These are phyloP conservation scores for Andrographis paniculata DNA, from an alignment of 305 asterid genomes.

Conservation along the genomic window DNA sequence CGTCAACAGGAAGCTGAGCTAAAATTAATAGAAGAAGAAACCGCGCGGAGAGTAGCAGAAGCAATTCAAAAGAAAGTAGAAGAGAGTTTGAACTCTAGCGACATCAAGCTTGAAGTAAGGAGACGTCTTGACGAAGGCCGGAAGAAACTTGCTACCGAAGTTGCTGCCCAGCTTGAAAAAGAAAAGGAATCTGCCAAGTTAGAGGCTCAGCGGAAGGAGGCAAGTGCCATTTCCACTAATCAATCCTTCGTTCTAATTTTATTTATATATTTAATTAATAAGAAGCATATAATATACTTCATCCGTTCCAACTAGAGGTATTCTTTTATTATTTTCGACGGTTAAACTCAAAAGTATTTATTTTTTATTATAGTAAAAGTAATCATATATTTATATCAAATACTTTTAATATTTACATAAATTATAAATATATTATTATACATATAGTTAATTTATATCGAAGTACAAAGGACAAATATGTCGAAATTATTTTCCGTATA, in stretches of 20 bases:
- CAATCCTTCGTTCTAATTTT: conserved; percentile 2
- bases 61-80: conserved; percentile 71
- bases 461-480: no score
- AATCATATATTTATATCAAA: no score
- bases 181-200: conserved; percentile 66
- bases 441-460: no score
- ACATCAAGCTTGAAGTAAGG: conserved; percentile 54
- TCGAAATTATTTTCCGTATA: no score
- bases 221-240: conserved; percentile 16
- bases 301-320: no score
- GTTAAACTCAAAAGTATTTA: no score
- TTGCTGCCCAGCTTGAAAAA: conserved; percentile 76
- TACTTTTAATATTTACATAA: no score
- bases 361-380: no score
- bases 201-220: conserved; percentile 71
- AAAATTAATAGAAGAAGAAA: conserved; percentile 91
- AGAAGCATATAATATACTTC: no score
- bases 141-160: conserved; percentile 67
- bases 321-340: no score
- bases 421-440: no score
- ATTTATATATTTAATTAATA: no score
- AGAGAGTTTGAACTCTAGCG: conserved; percentile 64
- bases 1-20: conserved; percentile 89
- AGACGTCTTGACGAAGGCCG: conserved; percentile 74
- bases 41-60: conserved; percentile 72